These are phyloP conservation scores for Aureobasidium sp. DNA, from an alignment of 2,329 filamentous ascomycete genomes.

Conservation along the genomic window DNA sequence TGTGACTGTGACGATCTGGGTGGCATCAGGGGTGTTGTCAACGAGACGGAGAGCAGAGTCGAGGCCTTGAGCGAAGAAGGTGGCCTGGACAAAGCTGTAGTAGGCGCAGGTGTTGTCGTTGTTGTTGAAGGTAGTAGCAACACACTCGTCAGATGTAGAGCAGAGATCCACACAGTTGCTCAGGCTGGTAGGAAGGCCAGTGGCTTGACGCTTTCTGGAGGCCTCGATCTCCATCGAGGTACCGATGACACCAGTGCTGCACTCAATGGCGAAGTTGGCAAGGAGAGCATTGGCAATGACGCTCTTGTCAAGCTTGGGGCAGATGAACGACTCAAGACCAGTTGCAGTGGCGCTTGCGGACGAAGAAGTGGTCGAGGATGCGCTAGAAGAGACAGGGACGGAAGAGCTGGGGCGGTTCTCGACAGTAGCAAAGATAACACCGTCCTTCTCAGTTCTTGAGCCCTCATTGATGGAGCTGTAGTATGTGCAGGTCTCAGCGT, in stretches of 20 bases:
- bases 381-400: background rate
- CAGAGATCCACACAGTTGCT: slow-evolving; percentile 14
- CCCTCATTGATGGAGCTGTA: background rate
- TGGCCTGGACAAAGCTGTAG: slow-evolving; percentile 6
- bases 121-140: slow-evolving; percentile 8
- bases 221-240: background rate
- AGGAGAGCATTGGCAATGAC: background rate
- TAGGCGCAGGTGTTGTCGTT: background rate
- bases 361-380: background rate
- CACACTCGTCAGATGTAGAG: background rate
- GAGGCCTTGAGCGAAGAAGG: background rate
- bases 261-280: slow-evolving; percentile 1
- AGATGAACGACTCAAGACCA: background rate
- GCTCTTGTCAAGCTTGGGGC: slow-evolving; percentile 1
- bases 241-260: slow-evolving; percentile 1
- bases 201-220: slow-evolving; percentile 12
- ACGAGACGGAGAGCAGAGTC: slow-evolving; percentile 8
- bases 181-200: background rate
- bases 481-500: slow-evolving; percentile 1
- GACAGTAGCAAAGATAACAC: slow-evolving; percentile 14
- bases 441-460: background rate
- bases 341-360: background rate
- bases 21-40: background rate
- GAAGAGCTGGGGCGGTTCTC: background rate
- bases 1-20: background rate